Conservation (phyloP, 345 rosid genomes). For the Hibiscus tridactylites region DNA sequence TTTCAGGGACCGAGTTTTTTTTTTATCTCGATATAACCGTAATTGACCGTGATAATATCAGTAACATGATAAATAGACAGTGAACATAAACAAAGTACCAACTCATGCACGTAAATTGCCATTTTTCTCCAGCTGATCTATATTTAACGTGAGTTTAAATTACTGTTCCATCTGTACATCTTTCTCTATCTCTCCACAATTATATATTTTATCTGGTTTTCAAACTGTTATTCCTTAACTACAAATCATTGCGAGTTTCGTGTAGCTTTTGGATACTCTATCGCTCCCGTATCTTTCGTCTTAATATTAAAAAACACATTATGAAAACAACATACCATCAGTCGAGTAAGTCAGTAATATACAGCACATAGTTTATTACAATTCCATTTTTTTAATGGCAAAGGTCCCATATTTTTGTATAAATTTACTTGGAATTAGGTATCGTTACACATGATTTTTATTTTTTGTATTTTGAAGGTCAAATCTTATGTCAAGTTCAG, state of each 20-base stretch:
- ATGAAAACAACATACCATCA: neutral
- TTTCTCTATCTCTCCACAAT: neutral
- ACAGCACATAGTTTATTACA: neutral
- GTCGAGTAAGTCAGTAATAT: neutral
- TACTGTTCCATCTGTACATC: slow-evolving; percentile 23
- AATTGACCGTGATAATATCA: too few relatives aligned
- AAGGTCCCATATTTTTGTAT: neutral
- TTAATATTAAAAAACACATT: neutral
- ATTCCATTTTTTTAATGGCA: neutral
- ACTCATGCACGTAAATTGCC: slow-evolving; percentile 4
- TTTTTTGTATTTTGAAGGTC: neutral
- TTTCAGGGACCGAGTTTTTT: neutral
- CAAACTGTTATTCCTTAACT: neutral
- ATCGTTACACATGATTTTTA: neutral
- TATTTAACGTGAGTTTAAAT: neutral
- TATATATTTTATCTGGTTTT: neutral
- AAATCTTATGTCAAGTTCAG: neutral
- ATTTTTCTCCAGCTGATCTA: slow-evolving; percentile 20
- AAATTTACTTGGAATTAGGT: neutral
- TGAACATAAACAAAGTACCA: slow-evolving; percentile 5
- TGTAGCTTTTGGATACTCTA: neutral
- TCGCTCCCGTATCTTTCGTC: neutral
- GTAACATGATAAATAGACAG: slow-evolving; percentile 14
- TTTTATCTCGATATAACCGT: too few relatives aligned
- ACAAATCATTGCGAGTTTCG: neutral